Evolutionary conservation across 306 rosid genomes (phyloP), one percentile per base, ranked within the genome.

Genomic region (Cajanus cajan): DNA sequence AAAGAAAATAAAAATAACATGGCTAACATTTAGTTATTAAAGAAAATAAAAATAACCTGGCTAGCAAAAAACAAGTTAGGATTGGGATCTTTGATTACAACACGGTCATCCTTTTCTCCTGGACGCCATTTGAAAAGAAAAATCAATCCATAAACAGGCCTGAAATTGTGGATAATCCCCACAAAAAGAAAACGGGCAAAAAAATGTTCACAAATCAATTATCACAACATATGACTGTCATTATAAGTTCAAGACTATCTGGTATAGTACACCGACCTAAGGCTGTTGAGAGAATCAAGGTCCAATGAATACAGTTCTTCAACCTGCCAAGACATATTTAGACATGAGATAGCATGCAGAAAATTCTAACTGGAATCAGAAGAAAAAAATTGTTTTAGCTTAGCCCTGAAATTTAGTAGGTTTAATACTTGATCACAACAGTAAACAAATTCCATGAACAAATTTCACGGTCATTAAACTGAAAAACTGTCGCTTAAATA

Each of bases 71-170:
- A 96, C 85, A 96, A 87, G 80, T 93, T 96, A 47, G 99, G 99
- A 79, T 89, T 96, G 44, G 96, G 97, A 88, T 96, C 99, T 85
- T 96, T 90, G 59, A 93, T 87, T 51, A 96, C 93, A 43, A 82
- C 87, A 16, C 97, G 97, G 1, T 93, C 97, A 77, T 96, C 99
- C 86, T 88, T 96, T 76, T 96, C 99, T 76, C 99, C 98, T 15
- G 98, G 96, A 52, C 94, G 94, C 97, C 98, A 95, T 89, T 95
- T 95, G 94, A 95, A 95, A 80, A 95, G 94, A 83, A 95, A 93
- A 81, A 95, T 88, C 92, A 95, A 93, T 68, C 99, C 99, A 79
- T 91, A 91, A 45, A 95, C 90, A 59, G 99, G 99, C 91, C 99
- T 95, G 97, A 19, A 62, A 66, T 85, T 63, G 67, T 44, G 76